Evolutionary conservation across 2,329 filamentous ascomycete genomes (phyloP).

Genomic region (Xylaria polymorpha): DNA sequence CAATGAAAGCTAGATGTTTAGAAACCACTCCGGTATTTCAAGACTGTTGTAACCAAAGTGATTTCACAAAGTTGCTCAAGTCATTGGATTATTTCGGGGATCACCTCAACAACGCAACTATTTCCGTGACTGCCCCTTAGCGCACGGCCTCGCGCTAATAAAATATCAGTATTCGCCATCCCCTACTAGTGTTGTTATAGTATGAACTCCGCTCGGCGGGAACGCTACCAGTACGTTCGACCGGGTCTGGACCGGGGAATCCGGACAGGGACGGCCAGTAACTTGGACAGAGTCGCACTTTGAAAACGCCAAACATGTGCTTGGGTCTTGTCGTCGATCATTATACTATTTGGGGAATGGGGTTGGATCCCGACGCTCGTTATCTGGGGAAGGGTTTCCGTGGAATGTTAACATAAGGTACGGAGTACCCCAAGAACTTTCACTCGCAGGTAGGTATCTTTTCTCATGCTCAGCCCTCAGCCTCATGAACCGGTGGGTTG

Average conservation of each 20-base stretch:
- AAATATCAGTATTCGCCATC: not conserved
- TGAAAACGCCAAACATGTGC: not conserved
- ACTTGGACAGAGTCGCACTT: not conserved
- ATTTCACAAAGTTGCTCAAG: not conserved
- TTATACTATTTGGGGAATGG: conserved; percentile 9
- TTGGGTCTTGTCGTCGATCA: conserved; percentile 18
- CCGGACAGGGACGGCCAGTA: not conserved
- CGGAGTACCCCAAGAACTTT: conserved; percentile 16
- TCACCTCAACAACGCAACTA: not conserved
- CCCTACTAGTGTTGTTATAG: conserved; percentile 29
- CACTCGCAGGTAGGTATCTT: conserved; percentile 5
- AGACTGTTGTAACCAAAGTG: not conserved
- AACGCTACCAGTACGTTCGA: too few relatives aligned
- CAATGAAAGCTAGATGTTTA: too few relatives aligned
- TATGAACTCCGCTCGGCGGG: conserved; percentile 4
- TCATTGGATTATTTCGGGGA: not conserved
- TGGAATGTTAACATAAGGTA: conserved; percentile 23
- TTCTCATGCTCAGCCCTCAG: conserved; percentile 3
- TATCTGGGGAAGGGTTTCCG: conserved; percentile 22
- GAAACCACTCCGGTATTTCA: not conserved
- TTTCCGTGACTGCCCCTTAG: conserved; percentile 5
- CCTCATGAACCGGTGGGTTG: conserved; percentile 14
- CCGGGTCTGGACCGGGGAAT: not conserved
- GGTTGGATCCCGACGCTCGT: conserved; percentile 1
- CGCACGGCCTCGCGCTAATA: not conserved